These are phyloP conservation scores for Fusarium miscanthi DNA, from an alignment of 2,329 filamentous ascomycete species.

Conservation along the genomic window DNA sequence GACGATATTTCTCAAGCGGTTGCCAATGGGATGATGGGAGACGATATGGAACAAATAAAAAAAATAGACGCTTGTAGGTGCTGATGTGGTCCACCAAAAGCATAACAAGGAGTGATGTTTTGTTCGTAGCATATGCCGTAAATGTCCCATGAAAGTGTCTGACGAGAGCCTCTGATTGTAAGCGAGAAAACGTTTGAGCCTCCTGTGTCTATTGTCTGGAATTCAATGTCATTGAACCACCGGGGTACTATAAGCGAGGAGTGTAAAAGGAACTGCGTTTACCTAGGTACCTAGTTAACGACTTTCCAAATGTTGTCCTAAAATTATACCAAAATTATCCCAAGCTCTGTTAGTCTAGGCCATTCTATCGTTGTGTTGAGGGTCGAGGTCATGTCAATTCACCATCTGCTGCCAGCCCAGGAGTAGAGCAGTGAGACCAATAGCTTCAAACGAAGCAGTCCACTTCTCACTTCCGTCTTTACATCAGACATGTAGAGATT, in stretches of 20 bases:
- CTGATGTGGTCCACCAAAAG: too few relatives aligned
- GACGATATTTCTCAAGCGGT: too few relatives aligned
- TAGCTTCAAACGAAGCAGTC: background rate
- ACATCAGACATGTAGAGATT: background rate
- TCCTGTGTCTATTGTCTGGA: background rate
- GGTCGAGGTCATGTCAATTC: too few relatives aligned
- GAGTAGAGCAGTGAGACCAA: too few relatives aligned
- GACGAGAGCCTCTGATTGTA: background rate
- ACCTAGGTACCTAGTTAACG: background rate
- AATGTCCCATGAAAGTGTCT: background rate
- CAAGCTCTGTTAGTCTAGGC: too few relatives aligned
- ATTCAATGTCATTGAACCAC: background rate
- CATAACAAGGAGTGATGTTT: background rate
- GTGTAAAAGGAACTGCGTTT: background rate
- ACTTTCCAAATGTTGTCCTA: background rate
- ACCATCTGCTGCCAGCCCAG: too few relatives aligned
- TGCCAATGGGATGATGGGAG: too few relatives aligned
- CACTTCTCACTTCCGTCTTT: background rate
- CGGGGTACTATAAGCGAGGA: rapidly evolving
- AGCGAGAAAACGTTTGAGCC: background rate
- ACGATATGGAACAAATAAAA: too few relatives aligned
- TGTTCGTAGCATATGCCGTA: background rate
- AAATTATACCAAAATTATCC: background rate
- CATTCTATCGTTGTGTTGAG: too few relatives aligned
- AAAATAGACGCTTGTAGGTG: too few relatives aligned